These are phyloP conservation scores for Gnaphalium uliginosum DNA, from an alignment of 129 eudicot species.

Conservation along the genomic window DNA sequence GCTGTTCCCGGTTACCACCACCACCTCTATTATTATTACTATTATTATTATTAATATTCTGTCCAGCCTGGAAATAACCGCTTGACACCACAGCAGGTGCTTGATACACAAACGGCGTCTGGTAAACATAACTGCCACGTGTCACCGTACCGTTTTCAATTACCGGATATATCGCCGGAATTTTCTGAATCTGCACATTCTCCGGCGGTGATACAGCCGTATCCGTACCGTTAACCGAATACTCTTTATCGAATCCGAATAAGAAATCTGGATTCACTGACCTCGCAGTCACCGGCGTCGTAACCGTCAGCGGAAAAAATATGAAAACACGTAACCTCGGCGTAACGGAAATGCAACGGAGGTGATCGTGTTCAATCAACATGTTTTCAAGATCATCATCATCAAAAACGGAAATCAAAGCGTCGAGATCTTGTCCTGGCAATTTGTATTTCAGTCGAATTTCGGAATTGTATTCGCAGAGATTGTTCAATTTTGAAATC, in stretches of 20 bases:
- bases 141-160: constrained; percentile 17
- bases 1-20: constrained; percentile 49
- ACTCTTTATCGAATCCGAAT: constrained; percentile 78
- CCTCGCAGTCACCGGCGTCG: constrained; percentile 29
- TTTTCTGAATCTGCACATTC: constrained; percentile 32
- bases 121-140: constrained; percentile 30
- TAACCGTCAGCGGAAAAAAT: constrained; percentile 30
- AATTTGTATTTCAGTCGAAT: constrained; percentile 56
- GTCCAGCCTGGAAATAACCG: constrained; percentile 38
- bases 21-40: neutral
- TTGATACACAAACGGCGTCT: constrained; percentile 28
- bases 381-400: constrained; percentile 71
- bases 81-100: constrained; percentile 11
- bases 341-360: constrained; percentile 44
- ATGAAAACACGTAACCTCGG: constrained; percentile 54
- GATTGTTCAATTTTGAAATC: constrained; percentile 37
- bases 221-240: constrained; percentile 25
- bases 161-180: constrained; percentile 14
- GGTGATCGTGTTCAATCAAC: constrained; percentile 67
- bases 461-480: constrained; percentile 33
- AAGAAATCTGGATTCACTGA: constrained; percentile 61
- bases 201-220: constrained; percentile 18
- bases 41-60: neutral
- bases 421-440: constrained; percentile 74
- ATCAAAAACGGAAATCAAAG: constrained; percentile 57